phyloP scores from a whole-genome alignment of 2,329 filamentous ascomycete genomes.

The Magnaporthiopsis incrustans region DNA sequence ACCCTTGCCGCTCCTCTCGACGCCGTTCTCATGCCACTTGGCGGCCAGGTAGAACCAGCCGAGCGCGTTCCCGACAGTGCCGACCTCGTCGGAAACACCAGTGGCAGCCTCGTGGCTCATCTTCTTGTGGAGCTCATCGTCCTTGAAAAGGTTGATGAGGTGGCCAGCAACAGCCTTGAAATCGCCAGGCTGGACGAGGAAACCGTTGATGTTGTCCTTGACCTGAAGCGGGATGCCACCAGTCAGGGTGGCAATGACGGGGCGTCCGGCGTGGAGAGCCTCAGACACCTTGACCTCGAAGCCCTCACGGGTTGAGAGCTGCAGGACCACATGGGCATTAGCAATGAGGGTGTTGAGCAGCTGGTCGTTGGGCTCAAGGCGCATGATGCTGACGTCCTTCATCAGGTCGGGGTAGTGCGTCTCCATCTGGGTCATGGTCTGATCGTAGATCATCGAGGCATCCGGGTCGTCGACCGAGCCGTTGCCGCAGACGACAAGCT shows the following conservation, averaged over 20 bases:
- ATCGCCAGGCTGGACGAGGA: conserved; percentile 64
- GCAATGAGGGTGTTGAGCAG: conserved; percentile 69
- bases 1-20: conserved; percentile 29
- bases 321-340: conserved; percentile 64
- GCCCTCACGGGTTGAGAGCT: conserved; percentile 73
- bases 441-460: conserved; percentile 61
- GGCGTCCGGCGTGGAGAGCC: conserved; percentile 70
- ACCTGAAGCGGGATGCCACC: conserved; percentile 80
- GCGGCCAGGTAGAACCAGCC: conserved; percentile 72
- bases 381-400: conserved; percentile 64
- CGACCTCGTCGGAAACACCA: conserved; percentile 73
- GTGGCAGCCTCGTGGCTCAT: conserved; percentile 58
- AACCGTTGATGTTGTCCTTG: conserved; percentile 63
- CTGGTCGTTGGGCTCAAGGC: conserved; percentile 70
- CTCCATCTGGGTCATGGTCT: conserved; percentile 61
- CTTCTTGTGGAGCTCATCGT: conserved; percentile 53
- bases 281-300: conserved; percentile 86
- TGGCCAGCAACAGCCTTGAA: conserved; percentile 60
- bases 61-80: conserved; percentile 71
- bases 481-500: conserved; percentile 72
- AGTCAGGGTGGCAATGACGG: conserved; percentile 65
- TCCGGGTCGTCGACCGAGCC: conserved; percentile 77
- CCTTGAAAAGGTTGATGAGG: conserved; percentile 57
- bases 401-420: conserved; percentile 52
- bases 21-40: conserved; percentile 49